Evolutionary conservation across 805 yeast genomes (phyloP).

Genomic region (Cyberlindnera maritima): DNA sequence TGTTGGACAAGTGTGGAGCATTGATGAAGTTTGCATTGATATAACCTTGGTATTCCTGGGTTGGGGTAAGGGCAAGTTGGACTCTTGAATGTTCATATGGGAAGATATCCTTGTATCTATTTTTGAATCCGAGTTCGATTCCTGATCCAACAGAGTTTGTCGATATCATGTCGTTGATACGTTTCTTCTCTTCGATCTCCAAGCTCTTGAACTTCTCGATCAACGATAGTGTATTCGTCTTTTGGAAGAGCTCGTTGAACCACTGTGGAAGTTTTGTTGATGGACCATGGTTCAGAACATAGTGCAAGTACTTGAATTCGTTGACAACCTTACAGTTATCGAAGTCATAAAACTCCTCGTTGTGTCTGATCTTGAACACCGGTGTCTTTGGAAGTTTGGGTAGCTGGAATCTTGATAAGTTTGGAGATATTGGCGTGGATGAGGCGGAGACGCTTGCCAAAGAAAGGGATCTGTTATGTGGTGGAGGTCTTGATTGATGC

Average conservation of each 20-base stretch:
- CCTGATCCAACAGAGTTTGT: slow-evolving; percentile 33
- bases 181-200: slow-evolving; percentile 65
- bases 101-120: slow-evolving; percentile 76
- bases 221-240: slow-evolving; percentile 28
- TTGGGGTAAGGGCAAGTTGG: slow-evolving; percentile 32
- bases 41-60: slow-evolving; percentile 20
- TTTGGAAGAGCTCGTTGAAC: slow-evolving; percentile 37
- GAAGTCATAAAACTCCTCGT: slow-evolving; percentile 44
- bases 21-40: slow-evolving; percentile 65
- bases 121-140: slow-evolving; percentile 70
- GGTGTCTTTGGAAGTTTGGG: slow-evolving; percentile 44
- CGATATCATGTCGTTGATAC: slow-evolving; percentile 47
- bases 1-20: slow-evolving; percentile 21
- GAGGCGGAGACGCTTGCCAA: slow-evolving; percentile 13
- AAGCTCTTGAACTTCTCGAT: slow-evolving; percentile 57
- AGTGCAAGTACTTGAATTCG: slow-evolving; percentile 21
- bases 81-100: slow-evolving; percentile 62
- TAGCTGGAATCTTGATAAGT: slow-evolving; percentile 48
- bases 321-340: slow-evolving; percentile 20
- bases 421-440: slow-evolving; percentile 21
- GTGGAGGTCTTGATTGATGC: slow-evolving; percentile 6
- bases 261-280: slow-evolving; percentile 35
- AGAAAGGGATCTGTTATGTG: slow-evolving; percentile 24
- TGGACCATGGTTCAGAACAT: slow-evolving; percentile 8
- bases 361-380: slow-evolving; percentile 46